Base-by-base conservation (phyloP, 164 flowering plant species). In the Kalanchoe fedtschenkoi region DNA sequence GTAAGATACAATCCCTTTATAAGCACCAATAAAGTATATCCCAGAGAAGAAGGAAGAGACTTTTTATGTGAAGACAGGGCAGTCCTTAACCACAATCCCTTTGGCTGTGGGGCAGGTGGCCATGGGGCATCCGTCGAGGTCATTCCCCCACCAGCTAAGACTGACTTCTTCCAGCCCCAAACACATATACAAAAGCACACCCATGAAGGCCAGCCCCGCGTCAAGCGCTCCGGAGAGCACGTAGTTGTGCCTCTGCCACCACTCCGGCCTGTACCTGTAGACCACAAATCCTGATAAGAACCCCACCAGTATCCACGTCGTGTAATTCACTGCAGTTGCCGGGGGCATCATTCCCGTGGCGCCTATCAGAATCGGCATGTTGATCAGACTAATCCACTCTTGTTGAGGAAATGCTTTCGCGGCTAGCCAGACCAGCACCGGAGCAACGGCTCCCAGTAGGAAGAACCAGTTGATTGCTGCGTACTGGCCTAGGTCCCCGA, bases 151-250 rank as follows among this genome's bases (percentile, higher is more conserved):
- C 93, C 93, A 83, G 29, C 62, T 61, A 17, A 87, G 38, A 55
- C 69, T 72, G n/a, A 81, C 61, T 13, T 71, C 70, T 39, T 83
- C 81, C 60, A 76, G 61, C 4, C 85, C 87, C 70, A 88, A 70
- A 42, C 80, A 70, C 16, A 85, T 56, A 55, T 78, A 88, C 68
- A 86, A 58, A 2, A 85, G 70, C 71, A 88, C 89, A 5, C 79
- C 91, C 91, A 86, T 88, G 69, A 91, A 91, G 5, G 97, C 97
- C 16, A 83, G 67, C 0, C 97, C 91, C 4, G 93, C 96, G 65
- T 88, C 96, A 2, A 91, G 78, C 2, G 86, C 82, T 26, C 93
- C 96, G 0, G 95, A 91, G 1, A 88, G 83, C 9, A 85, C 79
- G 54, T 86, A 91, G 51, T 86, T 91, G 65, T 88, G 76, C 1